These are phyloP conservation scores for Rosa persica DNA, from an alignment of 306 rosid genomes.

Conservation along the genomic window DNA sequence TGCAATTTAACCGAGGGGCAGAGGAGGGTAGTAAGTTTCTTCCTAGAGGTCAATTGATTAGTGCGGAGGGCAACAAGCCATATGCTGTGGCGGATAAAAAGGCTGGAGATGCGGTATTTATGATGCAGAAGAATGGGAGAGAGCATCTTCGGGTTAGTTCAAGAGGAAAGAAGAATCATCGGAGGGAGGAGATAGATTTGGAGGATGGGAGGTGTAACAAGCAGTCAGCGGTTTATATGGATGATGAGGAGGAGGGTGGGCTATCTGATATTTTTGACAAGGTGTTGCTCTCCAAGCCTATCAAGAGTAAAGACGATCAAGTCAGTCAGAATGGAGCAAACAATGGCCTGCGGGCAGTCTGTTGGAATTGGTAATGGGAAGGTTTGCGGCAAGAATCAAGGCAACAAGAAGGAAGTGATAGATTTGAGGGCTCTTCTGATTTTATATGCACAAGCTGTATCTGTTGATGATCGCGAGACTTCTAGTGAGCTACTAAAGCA, in stretches of 20 bases:
- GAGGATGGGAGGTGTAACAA: slow-evolving; percentile 56
- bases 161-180: slow-evolving; percentile 51
- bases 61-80: slow-evolving; percentile 29
- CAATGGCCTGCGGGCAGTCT: slow-evolving; percentile 22
- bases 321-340: slow-evolving; percentile 17
- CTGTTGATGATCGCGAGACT: slow-evolving; percentile 51
- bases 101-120: slow-evolving; percentile 24
- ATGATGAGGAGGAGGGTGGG: background rate
- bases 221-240: slow-evolving; percentile 39
- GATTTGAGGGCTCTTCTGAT: slow-evolving; percentile 59
- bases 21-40: slow-evolving; percentile 65
- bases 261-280: slow-evolving; percentile 42
- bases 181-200: slow-evolving; percentile 37
- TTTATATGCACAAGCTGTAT: slow-evolving; percentile 67
- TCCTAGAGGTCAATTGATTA: slow-evolving; percentile 42
- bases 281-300: slow-evolving; percentile 28
- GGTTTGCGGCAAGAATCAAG: slow-evolving; percentile 46
- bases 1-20: slow-evolving; percentile 60
- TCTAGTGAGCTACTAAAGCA: slow-evolving; percentile 62
- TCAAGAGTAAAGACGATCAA: background rate
- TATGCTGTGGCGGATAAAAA: slow-evolving; percentile 15
- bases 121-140: slow-evolving; percentile 35
- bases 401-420: slow-evolving; percentile 48
- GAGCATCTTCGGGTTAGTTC: slow-evolving; percentile 23
- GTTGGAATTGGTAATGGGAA: slow-evolving; percentile 28